Base-by-base conservation (phyloP, 345 rosid species). In the Citrus trifoliata region DNA sequence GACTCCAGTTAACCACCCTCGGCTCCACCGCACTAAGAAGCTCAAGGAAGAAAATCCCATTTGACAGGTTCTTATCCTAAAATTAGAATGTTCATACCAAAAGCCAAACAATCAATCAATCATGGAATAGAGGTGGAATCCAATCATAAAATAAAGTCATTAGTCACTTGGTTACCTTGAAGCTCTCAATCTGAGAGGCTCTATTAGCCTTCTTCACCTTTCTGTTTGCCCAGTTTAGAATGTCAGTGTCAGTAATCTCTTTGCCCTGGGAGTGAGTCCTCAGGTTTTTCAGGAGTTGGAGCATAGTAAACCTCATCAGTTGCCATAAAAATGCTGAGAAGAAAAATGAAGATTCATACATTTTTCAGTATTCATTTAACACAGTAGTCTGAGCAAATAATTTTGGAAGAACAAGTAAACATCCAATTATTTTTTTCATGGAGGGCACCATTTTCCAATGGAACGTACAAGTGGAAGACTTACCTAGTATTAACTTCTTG, bases 241-340 rank as follows among this genome's bases (percentile, higher is more conserved):
- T 96, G 82, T 96, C 97, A 12, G 87, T 83, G 80, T 96, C 99
- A 2, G 95, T 91, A 66, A 96, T 94, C 85, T 93, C 99, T 82
- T 94, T 96, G 78, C 95, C 98, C 85, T 94, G 95, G 60, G 94
- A 87, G 84, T 90, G 97, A 71, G 88, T 83, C 85, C 99, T 89
- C 85, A 96, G 83, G 86, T 96, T 94, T 84, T 84, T 90, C 85
- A 96, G 88, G 75, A 94, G 99, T 89, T 93, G 98, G 78, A 96
- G 93, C 98, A 96, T 96, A 10, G 90, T 86, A 80, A 85, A 96
- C 87, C 99, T 93, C 99, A 96, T 94, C 74, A 96, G 87, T 83
- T 96, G 98, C 99, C 99, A 96, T 74, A 96, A 71, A 82, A 82
- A 89, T 35, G 99, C 99, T 94, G 97, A 76, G 80, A 75, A 62